These are phyloP conservation scores for Stephania japonica DNA, from an alignment of 164 flowering plant genomes.

Conservation along the genomic window DNA sequence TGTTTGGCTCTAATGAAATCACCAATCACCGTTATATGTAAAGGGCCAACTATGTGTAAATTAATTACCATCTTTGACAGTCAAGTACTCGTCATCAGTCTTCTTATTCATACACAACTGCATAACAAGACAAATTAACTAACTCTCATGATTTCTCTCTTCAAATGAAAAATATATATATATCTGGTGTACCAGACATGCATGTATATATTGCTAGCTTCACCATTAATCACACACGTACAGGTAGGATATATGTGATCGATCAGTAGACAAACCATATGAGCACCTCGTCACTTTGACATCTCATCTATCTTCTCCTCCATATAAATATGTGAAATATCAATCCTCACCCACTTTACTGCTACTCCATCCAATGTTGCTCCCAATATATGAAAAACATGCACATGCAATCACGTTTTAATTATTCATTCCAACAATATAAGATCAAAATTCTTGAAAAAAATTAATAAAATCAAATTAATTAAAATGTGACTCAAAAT, in stretches of 20 bases:
- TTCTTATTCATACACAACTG: too few species aligned
- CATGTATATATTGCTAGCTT: too few species aligned
- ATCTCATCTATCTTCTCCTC: not conserved
- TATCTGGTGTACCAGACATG: not conserved
- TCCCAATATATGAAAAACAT: not conserved
- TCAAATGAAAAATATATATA: not conserved
- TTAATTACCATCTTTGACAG: not conserved
- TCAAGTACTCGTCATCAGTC: not conserved
- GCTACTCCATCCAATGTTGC: not conserved
- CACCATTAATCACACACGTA: not conserved
- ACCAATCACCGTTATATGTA: not conserved
- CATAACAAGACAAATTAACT: not conserved
- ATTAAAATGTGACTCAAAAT: too few species aligned
- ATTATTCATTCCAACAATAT: not conserved
- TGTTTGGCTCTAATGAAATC: not conserved
- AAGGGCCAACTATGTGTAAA: not conserved
- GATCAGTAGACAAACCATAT: conserved; percentile 15
- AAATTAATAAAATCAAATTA: too few species aligned
- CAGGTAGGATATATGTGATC: not conserved
- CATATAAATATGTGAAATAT: not conserved
- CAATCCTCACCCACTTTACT: not conserved
- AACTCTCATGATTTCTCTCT: not conserved
- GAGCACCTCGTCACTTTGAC: conserved; percentile 1
- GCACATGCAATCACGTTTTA: not conserved
- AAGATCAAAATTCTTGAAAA: too few species aligned